phyloP scores from a whole-genome alignment of 73 alveolate genomes.

The Loxodes magnus region DNA sequence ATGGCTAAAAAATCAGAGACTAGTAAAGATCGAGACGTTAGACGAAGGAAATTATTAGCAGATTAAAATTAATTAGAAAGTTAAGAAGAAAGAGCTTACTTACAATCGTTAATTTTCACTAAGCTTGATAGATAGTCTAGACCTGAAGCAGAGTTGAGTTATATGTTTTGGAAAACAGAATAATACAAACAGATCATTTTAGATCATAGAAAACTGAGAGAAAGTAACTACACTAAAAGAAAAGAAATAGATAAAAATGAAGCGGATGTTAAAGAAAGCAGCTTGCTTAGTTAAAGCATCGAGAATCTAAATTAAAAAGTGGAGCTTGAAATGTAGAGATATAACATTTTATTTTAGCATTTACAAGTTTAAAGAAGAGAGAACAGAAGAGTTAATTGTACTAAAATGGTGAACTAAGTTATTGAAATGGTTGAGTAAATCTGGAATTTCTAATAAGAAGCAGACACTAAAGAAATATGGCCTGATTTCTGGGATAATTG shows the following conservation, averaged over 20 bases:
- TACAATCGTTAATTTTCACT: slow-evolving; percentile 59
- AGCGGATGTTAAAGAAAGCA: slow-evolving; percentile 37
- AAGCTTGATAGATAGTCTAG: slow-evolving; percentile 57
- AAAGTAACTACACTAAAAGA: slow-evolving; percentile 69
- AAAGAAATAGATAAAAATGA: slow-evolving; percentile 67
- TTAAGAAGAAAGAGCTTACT: slow-evolving; percentile 63
- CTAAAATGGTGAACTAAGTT: slow-evolving; percentile 51
- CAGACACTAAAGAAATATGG: slow-evolving; percentile 81
- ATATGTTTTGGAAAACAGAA: slow-evolving; percentile 68
- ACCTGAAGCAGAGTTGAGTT: slow-evolving; percentile 69
- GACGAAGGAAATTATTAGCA: slow-evolving; percentile 73
- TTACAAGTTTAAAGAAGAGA: slow-evolving; percentile 48
- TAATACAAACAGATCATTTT: slow-evolving; percentile 70
- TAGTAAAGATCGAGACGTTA: slow-evolving; percentile 72
- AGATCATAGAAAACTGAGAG: slow-evolving; percentile 81
- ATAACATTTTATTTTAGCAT: background rate
- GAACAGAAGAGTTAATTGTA: slow-evolving; percentile 49
- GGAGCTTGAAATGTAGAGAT: slow-evolving; percentile 10
- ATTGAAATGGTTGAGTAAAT: slow-evolving; percentile 89
- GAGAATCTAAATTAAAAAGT: slow-evolving; percentile 19
- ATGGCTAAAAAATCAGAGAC: too few relatives aligned
- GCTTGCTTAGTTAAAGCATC: slow-evolving; percentile 50
- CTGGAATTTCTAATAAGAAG: slow-evolving; percentile 71
- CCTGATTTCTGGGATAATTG: slow-evolving; percentile 81
- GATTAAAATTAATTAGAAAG: slow-evolving; percentile 62